A percentile compares a stretch with the other conserved stretches of the same genome.
Evolutionary conservation across 2,329 filamentous ascomycete genomes (phyloP).

Genomic region (Pestalotiopsis sp.): DNA sequence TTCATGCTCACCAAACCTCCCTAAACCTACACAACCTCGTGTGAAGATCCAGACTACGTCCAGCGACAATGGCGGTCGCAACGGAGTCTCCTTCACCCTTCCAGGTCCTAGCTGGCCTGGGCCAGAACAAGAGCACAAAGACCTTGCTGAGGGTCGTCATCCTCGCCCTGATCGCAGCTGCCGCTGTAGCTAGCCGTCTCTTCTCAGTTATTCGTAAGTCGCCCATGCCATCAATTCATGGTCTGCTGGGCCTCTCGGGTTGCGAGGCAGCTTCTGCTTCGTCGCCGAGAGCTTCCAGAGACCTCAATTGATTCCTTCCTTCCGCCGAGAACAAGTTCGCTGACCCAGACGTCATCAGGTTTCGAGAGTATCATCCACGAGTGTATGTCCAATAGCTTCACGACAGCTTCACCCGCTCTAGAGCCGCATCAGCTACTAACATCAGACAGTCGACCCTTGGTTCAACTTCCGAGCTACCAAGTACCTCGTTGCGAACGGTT

Average conservation of each 20-base stretch:
- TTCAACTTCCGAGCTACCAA: slow-evolving; percentile 99
- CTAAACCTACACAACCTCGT: slow-evolving; percentile 6
- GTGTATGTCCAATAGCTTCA: slow-evolving; percentile 65
- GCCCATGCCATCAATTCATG: not conserved
- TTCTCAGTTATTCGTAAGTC: slow-evolving; percentile 96
- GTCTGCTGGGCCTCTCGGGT: not conserved
- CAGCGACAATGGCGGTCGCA: slow-evolving; percentile 41
- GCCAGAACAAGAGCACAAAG: slow-evolving; percentile 80
- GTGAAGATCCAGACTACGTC: slow-evolving; percentile 17
- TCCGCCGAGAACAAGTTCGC: slow-evolving; percentile 5
- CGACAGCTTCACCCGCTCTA: slow-evolving; percentile 18
- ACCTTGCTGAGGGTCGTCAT: slow-evolving; percentile 88
- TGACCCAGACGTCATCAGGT: slow-evolving; percentile 48
- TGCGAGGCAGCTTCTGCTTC: not conserved
- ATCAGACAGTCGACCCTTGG: slow-evolving; percentile 88
- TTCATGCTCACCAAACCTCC: slow-evolving; percentile 17
- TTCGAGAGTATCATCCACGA: slow-evolving; percentile 99
- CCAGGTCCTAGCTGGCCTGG: slow-evolving; percentile 65
- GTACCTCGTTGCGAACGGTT: slow-evolving; percentile 94
- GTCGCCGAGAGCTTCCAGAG: not conserved
- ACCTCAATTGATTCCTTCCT: slow-evolving; percentile 32
- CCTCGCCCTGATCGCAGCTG: slow-evolving; percentile 85
- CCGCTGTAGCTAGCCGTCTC: slow-evolving; percentile 88
- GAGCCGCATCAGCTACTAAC: slow-evolving; percentile 10
- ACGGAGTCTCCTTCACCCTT: slow-evolving; percentile 31